phyloP scores from a whole-genome alignment of 768 basidiomycete genomes.

The Exidia glandulosa region DNA sequence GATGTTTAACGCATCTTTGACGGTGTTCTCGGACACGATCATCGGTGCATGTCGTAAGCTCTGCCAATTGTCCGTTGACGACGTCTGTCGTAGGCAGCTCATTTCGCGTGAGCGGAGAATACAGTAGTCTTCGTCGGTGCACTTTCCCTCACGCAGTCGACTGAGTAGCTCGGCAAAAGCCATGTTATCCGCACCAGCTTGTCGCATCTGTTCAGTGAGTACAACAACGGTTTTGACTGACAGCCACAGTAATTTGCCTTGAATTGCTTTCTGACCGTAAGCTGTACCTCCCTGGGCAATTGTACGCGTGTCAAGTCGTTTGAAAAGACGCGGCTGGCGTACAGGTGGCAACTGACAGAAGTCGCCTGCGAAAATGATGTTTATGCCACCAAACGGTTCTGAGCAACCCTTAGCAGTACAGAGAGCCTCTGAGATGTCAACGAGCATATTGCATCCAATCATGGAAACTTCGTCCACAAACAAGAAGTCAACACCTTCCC shows the following conservation, averaged over 20 bases:
- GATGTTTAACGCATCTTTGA: conserved; percentile 11
- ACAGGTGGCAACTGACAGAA: conserved; percentile 4
- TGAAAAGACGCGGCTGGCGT: background rate
- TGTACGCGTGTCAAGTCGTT: background rate
- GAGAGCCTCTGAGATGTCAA: conserved; percentile 1
- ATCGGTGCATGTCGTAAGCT: conserved; percentile 15
- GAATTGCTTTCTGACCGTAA: conserved; percentile 9
- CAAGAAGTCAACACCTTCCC: conserved; percentile 6
- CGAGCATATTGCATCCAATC: conserved; percentile 2
- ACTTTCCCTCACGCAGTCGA: background rate
- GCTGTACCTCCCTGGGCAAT: background rate
- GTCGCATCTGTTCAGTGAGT: conserved; percentile 17
- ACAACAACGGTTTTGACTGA: conserved; percentile 19
- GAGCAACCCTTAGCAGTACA: background rate
- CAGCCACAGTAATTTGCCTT: conserved; percentile 26
- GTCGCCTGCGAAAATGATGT: conserved; percentile 6
- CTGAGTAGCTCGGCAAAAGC: conserved; percentile 11
- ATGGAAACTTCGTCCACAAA: conserved; percentile 7
- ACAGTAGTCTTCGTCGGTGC: conserved; percentile 11
- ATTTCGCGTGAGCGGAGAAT: conserved; percentile 12
- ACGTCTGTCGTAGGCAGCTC: background rate
- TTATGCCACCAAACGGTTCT: conserved; percentile 3
- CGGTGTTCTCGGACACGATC: conserved; percentile 25
- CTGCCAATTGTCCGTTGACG: conserved; percentile 11
- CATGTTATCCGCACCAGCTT: conserved; percentile 13